Conservation (phyloP, 139 green algal genomes). For the Tetraselmis chui region DNA sequence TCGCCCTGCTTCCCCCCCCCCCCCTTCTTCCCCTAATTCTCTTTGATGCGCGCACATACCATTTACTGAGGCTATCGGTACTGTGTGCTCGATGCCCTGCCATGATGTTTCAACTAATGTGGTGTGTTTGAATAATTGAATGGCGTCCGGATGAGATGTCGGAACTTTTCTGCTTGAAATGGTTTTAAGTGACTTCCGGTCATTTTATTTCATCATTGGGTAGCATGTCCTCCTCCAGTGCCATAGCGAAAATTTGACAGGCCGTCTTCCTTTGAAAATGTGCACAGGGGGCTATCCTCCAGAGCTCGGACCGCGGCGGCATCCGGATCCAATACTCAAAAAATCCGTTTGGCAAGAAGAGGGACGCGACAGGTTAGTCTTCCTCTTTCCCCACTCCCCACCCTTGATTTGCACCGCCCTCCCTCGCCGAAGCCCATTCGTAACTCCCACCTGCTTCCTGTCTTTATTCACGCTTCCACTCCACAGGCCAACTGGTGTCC, state of each 20-base stretch:
- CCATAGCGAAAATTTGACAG: too few species aligned
- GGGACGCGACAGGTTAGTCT: slow-evolving; percentile 38
- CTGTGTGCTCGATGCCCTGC: too few species aligned
- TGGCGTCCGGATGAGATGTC: background rate
- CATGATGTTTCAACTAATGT: too few species aligned
- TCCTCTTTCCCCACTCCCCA: too few species aligned
- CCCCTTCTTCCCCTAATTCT: too few species aligned
- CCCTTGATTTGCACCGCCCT: background rate
- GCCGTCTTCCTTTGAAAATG: too few species aligned
- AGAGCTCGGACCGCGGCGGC: slow-evolving; percentile 67
- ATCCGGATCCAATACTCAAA: slow-evolving; percentile 86
- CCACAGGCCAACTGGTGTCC: background rate
- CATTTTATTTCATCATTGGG: too few species aligned
- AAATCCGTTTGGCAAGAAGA: slow-evolving; percentile 85
- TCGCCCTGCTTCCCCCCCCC: background rate
- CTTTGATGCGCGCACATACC: too few species aligned
- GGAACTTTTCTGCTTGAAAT: background rate
- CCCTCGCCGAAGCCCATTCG: background rate
- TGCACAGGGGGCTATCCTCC: slow-evolving; percentile 57
- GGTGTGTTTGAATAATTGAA: too few species aligned
- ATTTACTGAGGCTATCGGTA: too few species aligned
- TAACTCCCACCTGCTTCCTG: background rate
- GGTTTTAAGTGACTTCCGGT: too few species aligned
- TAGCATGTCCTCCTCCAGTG: too few species aligned
- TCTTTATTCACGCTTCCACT: background rate